Evolutionary conservation across 148 eudicot species (phyloP).

Genomic region (Silene latifolia): DNA sequence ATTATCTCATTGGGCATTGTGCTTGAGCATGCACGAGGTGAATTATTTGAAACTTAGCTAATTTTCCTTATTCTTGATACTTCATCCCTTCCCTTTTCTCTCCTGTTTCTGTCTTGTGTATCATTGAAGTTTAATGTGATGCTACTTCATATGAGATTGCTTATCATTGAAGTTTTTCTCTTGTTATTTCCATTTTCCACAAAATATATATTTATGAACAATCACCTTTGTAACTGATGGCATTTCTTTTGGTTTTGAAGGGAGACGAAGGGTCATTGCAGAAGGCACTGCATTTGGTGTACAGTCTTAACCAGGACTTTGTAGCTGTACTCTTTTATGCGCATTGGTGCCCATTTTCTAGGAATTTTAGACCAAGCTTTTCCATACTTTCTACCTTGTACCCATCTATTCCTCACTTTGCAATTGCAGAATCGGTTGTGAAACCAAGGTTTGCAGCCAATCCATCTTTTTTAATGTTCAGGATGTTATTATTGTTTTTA

Average conservation of each 20-base stretch:
- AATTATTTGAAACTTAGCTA: background rate
- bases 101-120: background rate
- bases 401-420: slow-evolving; percentile 86
- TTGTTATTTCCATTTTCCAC: background rate
- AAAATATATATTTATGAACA: too few species aligned
- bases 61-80: background rate
- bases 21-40: background rate
- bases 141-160: background rate
- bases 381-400: slow-evolving; percentile 65
- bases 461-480: background rate
- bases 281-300: slow-evolving; percentile 62
- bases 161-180: background rate
- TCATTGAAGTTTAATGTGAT: background rate
- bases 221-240: slow-evolving; percentile 10
- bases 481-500: background rate
- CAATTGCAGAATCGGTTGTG: slow-evolving; percentile 74
- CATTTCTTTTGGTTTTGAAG: slow-evolving; percentile 33
- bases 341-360: slow-evolving; percentile 95
- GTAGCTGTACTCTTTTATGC: slow-evolving; percentile 90
- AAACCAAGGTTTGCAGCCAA: slow-evolving; percentile 75
- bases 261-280: slow-evolving; percentile 83
- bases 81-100: background rate
- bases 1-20: background rate
- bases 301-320: slow-evolving; percentile 49
- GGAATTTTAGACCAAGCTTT: slow-evolving; percentile 64